phyloP scores from a whole-genome alignment of 2,329 filamentous ascomycete genomes.

The Cucurbitaria berberidis region DNA sequence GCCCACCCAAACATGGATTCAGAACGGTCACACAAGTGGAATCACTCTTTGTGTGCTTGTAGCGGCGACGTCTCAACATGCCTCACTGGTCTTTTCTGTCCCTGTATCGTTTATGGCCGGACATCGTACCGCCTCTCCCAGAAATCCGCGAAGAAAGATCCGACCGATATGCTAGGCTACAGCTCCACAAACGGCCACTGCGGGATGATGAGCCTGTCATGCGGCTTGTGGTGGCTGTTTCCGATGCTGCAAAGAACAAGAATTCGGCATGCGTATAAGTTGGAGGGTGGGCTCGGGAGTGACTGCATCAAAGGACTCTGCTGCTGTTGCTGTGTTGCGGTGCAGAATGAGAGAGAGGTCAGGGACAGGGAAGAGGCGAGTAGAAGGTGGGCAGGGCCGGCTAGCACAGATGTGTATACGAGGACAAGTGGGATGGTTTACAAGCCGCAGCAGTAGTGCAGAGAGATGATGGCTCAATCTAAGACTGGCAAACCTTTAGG shows the following conservation, averaged over 20 bases:
- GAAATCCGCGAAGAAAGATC: slow-evolving; percentile 47
- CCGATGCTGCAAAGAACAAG: slow-evolving; percentile 47
- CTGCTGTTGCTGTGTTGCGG: slow-evolving; percentile 51
- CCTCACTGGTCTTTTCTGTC: slow-evolving; percentile 50
- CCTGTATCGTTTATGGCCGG: slow-evolving; percentile 53
- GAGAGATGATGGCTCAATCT: neutral
- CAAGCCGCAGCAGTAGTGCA: slow-evolving; percentile 36
- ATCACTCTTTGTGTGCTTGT: slow-evolving; percentile 43
- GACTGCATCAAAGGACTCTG: slow-evolving; percentile 49
- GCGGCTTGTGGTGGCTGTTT: slow-evolving; percentile 49
- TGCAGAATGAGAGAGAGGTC: slow-evolving; percentile 56
- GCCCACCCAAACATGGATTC: slow-evolving; percentile 50
- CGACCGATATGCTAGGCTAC: slow-evolving; percentile 49
- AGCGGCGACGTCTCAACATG: slow-evolving; percentile 46
- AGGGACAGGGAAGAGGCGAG: slow-evolving; percentile 51
- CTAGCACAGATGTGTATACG: slow-evolving; percentile 40
- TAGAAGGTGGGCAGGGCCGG: slow-evolving; percentile 48
- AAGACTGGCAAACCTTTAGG: neutral
- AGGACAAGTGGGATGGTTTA: slow-evolving; percentile 44
- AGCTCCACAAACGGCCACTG: slow-evolving; percentile 50
- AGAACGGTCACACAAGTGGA: slow-evolving; percentile 35
- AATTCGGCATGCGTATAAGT: slow-evolving; percentile 53
- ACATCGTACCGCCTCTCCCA: slow-evolving; percentile 52
- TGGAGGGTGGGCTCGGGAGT: slow-evolving; percentile 44
- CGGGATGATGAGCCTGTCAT: slow-evolving; percentile 45